Conservation (phyloP, 179 eudicot genomes). For the Patellifolia procumbens region DNA sequence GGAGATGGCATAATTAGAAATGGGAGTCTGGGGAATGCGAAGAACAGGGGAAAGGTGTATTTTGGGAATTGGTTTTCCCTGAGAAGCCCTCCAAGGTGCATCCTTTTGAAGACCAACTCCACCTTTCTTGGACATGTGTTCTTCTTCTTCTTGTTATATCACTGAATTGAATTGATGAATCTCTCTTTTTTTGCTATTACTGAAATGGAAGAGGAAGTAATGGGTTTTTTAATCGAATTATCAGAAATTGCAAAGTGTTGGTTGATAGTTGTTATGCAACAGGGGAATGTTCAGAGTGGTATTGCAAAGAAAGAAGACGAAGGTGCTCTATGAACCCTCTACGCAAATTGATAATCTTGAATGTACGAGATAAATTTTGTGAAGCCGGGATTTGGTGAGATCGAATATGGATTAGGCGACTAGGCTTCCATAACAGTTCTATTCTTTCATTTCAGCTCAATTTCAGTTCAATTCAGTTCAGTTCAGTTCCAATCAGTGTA, state of each 20-base stretch:
- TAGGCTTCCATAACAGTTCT: no score
- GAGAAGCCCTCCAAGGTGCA: conserved; percentile 84
- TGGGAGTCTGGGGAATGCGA: conserved; percentile 56
- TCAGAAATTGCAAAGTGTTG: no score
- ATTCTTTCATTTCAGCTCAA: background rate
- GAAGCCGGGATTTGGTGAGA: background rate
- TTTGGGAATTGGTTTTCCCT: conserved; percentile 71
- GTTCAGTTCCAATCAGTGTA: no score
- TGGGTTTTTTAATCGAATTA: background rate
- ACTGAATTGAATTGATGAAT: no score
- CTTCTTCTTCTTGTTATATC: no score
- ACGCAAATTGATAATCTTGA: no score
- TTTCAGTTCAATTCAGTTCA: no score
- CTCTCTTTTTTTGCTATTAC: no score
- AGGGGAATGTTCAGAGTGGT: background rate
- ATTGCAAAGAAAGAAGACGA: background rate
- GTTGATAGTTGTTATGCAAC: background rate
- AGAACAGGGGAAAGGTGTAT: conserved; percentile 81
- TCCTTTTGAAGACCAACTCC: conserved; percentile 57
- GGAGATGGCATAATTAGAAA: conserved; percentile 63
- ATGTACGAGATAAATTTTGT: background rate
- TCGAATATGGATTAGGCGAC: background rate
- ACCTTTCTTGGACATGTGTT: conserved; percentile 60
- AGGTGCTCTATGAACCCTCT: background rate
- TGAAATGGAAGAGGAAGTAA: background rate